Percentiles rank a stretch among this genome's conserved stretches.
Conservation (phyloP, 768 basidiomycete species). For the Lyophyllum atratum region DNA sequence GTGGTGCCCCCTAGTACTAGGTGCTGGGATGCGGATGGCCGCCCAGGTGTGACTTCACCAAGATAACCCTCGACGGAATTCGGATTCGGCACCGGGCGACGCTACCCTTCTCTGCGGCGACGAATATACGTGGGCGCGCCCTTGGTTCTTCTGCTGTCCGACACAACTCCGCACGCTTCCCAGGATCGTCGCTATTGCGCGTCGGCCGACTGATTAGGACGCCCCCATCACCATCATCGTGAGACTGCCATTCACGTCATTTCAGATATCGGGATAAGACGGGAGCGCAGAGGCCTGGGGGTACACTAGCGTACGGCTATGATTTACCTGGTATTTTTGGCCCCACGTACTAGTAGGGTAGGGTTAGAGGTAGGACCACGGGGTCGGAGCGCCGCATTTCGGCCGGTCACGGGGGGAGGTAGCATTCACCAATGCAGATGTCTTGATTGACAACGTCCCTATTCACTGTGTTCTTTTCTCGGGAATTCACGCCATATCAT, state of each 20-base stretch:
- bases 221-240: background rate
- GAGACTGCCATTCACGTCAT: background rate
- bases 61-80: too few relatives aligned
- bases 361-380: background rate
- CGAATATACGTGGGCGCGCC: too few relatives aligned
- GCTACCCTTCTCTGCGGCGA: too few relatives aligned
- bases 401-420: slow-evolving; percentile 10
- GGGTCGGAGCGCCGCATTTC: background rate
- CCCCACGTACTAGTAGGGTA: background rate
- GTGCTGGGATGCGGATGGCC: too few relatives aligned
- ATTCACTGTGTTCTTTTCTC: background rate
- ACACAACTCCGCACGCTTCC: too few relatives aligned
- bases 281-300: background rate
- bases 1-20: too few relatives aligned
- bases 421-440: slow-evolving; percentile 9
- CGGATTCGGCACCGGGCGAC: too few relatives aligned
- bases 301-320: background rate
- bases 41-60: too few relatives aligned
- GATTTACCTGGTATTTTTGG: background rate
- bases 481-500: slow-evolving; percentile 13
- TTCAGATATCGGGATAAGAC: slow-evolving; percentile 8
- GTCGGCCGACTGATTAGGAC: background rate
- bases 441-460: slow-evolving; percentile 16
- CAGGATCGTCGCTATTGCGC: background rate
- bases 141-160: too few relatives aligned